Percentiles rank a stretch among this genome's conserved stretches.
These are phyloP conservation scores for Teratosphaeria pseudoeucalypti DNA, from an alignment of 2,329 filamentous ascomycete genomes.

Conservation along the genomic window DNA sequence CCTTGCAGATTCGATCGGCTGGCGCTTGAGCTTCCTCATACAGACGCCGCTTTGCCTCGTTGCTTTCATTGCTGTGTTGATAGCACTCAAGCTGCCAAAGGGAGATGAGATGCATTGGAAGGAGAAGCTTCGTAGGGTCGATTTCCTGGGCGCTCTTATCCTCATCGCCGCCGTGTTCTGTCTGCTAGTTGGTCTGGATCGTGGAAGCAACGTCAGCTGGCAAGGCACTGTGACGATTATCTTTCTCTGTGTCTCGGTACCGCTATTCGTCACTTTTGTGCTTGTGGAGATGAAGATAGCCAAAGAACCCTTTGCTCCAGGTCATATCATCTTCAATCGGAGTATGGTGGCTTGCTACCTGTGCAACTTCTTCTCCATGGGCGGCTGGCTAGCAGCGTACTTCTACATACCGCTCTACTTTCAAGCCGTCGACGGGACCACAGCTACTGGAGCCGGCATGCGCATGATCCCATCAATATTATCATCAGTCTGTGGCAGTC, in stretches of 20 bases:
- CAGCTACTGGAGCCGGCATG: slow-evolving; percentile 53
- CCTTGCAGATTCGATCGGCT: slow-evolving; percentile 62
- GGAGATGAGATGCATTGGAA: slow-evolving; percentile 52
- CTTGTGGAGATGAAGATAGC: slow-evolving; percentile 59
- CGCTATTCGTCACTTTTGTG: slow-evolving; percentile 57
- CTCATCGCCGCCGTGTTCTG: slow-evolving; percentile 56
- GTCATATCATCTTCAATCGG: slow-evolving; percentile 59
- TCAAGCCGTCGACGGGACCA: slow-evolving; percentile 58
- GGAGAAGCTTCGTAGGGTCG: slow-evolving; percentile 55
- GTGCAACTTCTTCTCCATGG: slow-evolving; percentile 62
- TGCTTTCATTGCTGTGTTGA: slow-evolving; percentile 53
- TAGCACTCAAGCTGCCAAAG: slow-evolving; percentile 52
- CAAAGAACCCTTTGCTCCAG: slow-evolving; percentile 62
- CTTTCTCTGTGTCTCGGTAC: slow-evolving; percentile 45
- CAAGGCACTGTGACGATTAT: slow-evolving; percentile 46
- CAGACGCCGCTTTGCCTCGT: slow-evolving; percentile 60
- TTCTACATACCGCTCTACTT: slow-evolving; percentile 74
- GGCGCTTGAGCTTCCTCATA: slow-evolving; percentile 65
- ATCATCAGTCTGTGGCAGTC: slow-evolving; percentile 51
- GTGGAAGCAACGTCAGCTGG: slow-evolving; percentile 65
- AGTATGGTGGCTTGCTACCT: slow-evolving; percentile 57
- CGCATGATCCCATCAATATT: slow-evolving; percentile 58
- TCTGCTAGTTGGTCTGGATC: slow-evolving; percentile 60
- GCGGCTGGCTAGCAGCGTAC: slow-evolving; percentile 47
- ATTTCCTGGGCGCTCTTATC: slow-evolving; percentile 60